A percentile compares a stretch with the other conserved stretches of the same genome.
Evolutionary conservation across 2,329 filamentous ascomycete species (phyloP).

Genomic region (Trichoderma breve): DNA sequence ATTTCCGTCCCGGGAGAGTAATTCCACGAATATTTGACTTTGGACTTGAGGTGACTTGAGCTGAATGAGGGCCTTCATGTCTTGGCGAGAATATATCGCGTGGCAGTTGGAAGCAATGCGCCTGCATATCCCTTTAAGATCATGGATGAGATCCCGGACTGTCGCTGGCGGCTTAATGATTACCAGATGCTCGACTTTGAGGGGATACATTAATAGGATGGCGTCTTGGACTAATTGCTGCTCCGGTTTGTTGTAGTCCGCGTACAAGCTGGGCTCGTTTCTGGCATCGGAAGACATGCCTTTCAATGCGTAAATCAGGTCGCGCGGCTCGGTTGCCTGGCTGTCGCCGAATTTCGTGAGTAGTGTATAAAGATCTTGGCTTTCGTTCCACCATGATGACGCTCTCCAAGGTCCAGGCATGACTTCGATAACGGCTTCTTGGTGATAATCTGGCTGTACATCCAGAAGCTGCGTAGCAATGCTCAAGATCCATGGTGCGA

Average conservation of each 20-base stretch:
- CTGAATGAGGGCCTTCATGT: neutral
- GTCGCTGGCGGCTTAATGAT: neutral
- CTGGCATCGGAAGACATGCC: neutral
- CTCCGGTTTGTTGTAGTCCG: neutral
- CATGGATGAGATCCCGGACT: neutral
- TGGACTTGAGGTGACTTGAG: neutral
- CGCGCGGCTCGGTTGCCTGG: constrained; percentile 3
- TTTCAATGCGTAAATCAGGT: constrained; percentile 16
- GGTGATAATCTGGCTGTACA: neutral
- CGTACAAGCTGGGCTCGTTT: neutral
- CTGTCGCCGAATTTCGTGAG: neutral
- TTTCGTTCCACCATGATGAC: constrained; percentile 18
- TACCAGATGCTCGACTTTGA: neutral
- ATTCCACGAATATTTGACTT: neutral
- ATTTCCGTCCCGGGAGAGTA: neutral
- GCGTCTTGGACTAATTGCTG: neutral
- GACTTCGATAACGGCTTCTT: constrained; percentile 21
- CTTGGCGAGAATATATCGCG: neutral
- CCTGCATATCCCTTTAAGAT: neutral
- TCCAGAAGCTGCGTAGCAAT: neutral
- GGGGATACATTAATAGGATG: neutral
- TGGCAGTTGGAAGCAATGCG: neutral
- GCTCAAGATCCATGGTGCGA: neutral
- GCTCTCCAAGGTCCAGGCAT: constrained; percentile 6
- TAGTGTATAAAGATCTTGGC: constrained; percentile 6